Evolutionary conservation across 192 early-diverging fungal genomes (phyloP), one percentile per base, ranked within the genome.

Genomic region (Gryganskiella cystojenkinii): DNA sequence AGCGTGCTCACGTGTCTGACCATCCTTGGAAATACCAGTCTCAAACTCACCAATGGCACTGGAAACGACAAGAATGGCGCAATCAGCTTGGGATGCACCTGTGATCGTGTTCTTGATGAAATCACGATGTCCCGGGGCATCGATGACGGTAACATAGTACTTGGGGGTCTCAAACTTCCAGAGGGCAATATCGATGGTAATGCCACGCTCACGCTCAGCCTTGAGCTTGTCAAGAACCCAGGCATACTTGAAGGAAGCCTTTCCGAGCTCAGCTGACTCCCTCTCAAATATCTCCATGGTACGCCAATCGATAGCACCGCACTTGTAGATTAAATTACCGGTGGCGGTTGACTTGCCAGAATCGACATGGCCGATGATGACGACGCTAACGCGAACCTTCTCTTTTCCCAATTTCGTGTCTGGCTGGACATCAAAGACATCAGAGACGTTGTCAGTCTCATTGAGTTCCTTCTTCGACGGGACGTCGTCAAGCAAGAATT

Each of bases 101-200:
- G 97, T 96, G 84, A 98, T 98, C 96, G 96, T 98, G 94, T 99
- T 99, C 90, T 98, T 98, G 90, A 99, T 98, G 93, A 99, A 99
- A 91, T 99, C 97, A 86, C 97, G 92, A 92, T 99, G 97, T 61
- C 97, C 97, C 53, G 97, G 97, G 83, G 97, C 96, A 85, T 99
- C 96, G 85, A 99, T 98, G 88, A 99, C 93, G 89, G 95, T 99
- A 81, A 96, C 94, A 85, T 95, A 88, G 89, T 90, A 96, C 90
- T 96, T 95, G 85, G 93, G 91, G 64, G 97, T 98, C 85, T 96
- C 95, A 87, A 95, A 92, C 89, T 97, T 95, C 95, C 94, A 95
- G 70, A 95, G 89, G 85, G 97, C 95, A 83, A 96, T 96, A 81
- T 96, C 97, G 74, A 99, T 99, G 87, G 97, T 99, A 82, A 99